A percentile compares a stretch with the other conserved stretches of the same genome.
phyloP scores from a whole-genome alignment of 2,329 filamentous ascomycete genomes.

The Zopfia rhizophila region DNA sequence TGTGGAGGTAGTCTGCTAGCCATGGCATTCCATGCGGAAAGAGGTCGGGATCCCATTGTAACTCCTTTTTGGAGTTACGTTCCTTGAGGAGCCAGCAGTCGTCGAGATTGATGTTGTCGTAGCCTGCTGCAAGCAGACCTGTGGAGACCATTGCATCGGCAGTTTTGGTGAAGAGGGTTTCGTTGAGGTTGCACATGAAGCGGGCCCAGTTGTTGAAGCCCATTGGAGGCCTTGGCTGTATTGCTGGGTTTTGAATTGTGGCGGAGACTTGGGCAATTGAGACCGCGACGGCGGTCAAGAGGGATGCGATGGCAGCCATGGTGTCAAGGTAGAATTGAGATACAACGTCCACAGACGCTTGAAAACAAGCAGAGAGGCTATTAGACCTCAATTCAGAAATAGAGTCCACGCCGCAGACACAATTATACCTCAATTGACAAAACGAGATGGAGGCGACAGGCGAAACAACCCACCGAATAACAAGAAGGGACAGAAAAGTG shows the following conservation, averaged over 20 bases:
- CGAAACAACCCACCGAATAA: slow-evolving; percentile 3
- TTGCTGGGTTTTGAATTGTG: slow-evolving; percentile 22
- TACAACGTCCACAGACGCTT: background rate
- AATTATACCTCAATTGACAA: slow-evolving; percentile 2
- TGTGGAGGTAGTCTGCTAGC: slow-evolving; percentile 53
- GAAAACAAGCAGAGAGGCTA: background rate
- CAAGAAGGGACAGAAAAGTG: slow-evolving; percentile 4
- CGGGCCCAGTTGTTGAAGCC: slow-evolving; percentile 65
- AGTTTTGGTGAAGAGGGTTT: slow-evolving; percentile 60
- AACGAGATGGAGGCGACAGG: slow-evolving; percentile 4
- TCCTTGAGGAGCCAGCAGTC: slow-evolving; percentile 57
- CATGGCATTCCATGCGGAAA: slow-evolving; percentile 58
- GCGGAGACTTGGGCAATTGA: slow-evolving; percentile 17
- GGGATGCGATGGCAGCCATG: slow-evolving; percentile 21
- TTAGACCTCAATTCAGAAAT: background rate
- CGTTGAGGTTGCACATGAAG: slow-evolving; percentile 60
- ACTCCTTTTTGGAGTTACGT: slow-evolving; percentile 50
- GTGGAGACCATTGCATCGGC: slow-evolving; percentile 57
- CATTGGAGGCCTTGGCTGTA: slow-evolving; percentile 55
- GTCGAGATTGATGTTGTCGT: slow-evolving; percentile 57
- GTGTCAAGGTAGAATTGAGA: background rate
- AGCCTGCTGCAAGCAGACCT: slow-evolving; percentile 54
- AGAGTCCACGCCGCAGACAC: background rate
- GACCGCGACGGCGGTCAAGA: slow-evolving; percentile 17
- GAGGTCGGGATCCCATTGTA: slow-evolving; percentile 54